Evolutionary conservation across 2,329 filamentous ascomycete species (phyloP).

Genomic region (Aspergillus eucalypticola): DNA sequence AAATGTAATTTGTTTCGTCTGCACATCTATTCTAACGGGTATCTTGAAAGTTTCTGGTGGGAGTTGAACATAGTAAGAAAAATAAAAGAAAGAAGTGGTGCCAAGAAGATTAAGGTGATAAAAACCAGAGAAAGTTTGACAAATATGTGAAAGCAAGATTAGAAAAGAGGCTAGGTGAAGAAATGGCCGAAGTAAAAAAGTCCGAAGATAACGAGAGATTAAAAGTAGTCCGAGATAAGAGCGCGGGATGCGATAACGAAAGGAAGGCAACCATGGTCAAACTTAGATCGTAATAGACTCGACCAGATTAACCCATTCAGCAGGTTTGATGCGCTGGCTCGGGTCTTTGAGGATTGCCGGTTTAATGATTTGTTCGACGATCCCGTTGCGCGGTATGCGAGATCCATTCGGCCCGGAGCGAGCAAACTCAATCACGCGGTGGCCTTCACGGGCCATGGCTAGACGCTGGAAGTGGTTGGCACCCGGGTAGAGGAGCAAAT

Average conservation of each 20-base stretch:
- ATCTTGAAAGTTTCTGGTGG: background rate
- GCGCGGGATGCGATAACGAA: background rate
- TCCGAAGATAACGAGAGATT: background rate
- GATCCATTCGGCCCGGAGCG: conserved; percentile 39
- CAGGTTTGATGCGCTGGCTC: conserved; percentile 31
- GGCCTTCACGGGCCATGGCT: conserved; percentile 47
- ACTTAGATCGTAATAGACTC: conserved; percentile 1
- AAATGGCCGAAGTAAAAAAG: background rate
- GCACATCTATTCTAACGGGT: conserved; percentile 7
- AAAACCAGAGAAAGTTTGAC: background rate
- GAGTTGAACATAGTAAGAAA: background rate
- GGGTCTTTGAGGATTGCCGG: conserved; percentile 44
- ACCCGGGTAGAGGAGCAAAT: conserved; percentile 46
- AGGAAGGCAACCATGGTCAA: background rate
- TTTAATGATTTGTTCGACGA: conserved; percentile 42
- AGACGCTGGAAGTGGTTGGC: conserved; percentile 43
- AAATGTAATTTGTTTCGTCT: background rate
- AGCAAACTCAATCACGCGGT: conserved; percentile 45
- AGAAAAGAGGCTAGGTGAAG: background rate
- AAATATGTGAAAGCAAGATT: background rate
- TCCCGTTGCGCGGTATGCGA: conserved; percentile 42
- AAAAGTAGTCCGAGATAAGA: background rate
- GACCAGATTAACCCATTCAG: conserved; percentile 34
- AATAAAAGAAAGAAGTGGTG: background rate
- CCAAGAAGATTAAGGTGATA: background rate